phyloP scores from a whole-genome alignment of 1,284 basidiomycete genomes.

The Exobasidium cylindrosporum region DNA sequence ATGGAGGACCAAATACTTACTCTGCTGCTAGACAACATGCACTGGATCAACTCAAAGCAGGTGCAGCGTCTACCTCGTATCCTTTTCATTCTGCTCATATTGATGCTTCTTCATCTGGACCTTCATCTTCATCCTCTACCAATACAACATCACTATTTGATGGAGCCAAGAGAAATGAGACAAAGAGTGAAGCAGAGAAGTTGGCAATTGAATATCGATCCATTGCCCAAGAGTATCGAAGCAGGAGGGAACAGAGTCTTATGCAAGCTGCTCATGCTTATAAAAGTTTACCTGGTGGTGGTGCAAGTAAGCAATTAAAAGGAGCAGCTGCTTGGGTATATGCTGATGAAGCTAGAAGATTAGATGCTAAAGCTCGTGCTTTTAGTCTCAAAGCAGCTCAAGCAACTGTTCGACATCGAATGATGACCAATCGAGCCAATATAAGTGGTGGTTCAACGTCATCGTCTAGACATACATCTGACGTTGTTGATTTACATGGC shows the following conservation, averaged over 20 bases:
- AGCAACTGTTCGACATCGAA: slow-evolving; percentile 50
- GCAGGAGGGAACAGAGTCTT: slow-evolving; percentile 49
- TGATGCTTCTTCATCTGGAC: neutral
- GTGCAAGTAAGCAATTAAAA: slow-evolving; percentile 24
- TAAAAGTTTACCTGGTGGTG: slow-evolving; percentile 17
- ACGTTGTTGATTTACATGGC: slow-evolving; percentile 54
- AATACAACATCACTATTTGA: neutral
- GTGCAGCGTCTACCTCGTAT: slow-evolving; percentile 3
- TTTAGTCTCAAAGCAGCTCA: slow-evolving; percentile 53
- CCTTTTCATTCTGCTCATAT: slow-evolving; percentile 4
- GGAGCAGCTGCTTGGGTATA: slow-evolving; percentile 43
- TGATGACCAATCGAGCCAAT: slow-evolving; percentile 5
- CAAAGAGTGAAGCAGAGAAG: neutral
- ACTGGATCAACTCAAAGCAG: neutral
- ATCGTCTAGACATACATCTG: slow-evolving; percentile 12
- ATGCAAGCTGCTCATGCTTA: slow-evolving; percentile 42
- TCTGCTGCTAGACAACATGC: neutral
- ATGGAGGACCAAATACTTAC: neutral
- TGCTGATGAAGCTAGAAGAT: slow-evolving; percentile 53
- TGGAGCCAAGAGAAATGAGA: neutral
- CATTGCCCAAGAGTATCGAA: slow-evolving; percentile 44
- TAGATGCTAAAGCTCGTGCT: slow-evolving; percentile 49
- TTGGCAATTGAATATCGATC: slow-evolving; percentile 5
- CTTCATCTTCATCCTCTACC: neutral
- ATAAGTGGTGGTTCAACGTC: neutral